Evolutionary conservation across 352 stramenopile species (phyloP).

Genomic region (Phytophthora gonapodyides): DNA sequence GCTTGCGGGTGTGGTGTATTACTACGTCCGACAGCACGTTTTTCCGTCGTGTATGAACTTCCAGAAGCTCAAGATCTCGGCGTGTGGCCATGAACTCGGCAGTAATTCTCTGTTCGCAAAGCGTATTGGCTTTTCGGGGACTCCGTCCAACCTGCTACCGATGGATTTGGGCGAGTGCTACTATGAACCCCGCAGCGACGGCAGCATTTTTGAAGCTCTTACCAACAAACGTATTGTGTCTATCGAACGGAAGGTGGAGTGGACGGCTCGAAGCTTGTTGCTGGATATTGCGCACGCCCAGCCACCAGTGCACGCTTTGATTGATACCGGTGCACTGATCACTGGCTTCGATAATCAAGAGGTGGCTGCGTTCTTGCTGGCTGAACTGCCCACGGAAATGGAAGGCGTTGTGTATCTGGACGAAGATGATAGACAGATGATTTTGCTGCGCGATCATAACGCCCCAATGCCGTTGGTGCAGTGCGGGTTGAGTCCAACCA

Average conservation of each 20-base stretch:
- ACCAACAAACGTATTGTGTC: slow-evolving; percentile 93
- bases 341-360: slow-evolving; percentile 91
- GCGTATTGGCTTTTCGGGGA: slow-evolving; percentile 99
- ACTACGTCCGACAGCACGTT: slow-evolving; percentile 98
- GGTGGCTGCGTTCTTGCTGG: slow-evolving; percentile 84
- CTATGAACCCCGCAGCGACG: slow-evolving; percentile 98
- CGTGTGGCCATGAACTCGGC: slow-evolving; percentile 99
- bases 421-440: slow-evolving; percentile 88
- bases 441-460: slow-evolving; percentile 95
- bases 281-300: slow-evolving; percentile 77
- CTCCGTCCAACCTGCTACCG: slow-evolving; percentile 98
- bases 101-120: slow-evolving; percentile 98
- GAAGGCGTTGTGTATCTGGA: slow-evolving; percentile 94
- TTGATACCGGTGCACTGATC: slow-evolving; percentile 92
- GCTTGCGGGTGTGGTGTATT: slow-evolving; percentile 95
- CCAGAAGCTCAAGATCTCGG: slow-evolving; percentile 98
- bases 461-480: slow-evolving; percentile 93
- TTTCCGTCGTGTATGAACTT: slow-evolving; percentile 99
- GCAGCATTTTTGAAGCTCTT: slow-evolving; percentile 98
- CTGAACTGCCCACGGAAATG: slow-evolving; percentile 73
- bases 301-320: slow-evolving; percentile 86
- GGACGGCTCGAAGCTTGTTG: slow-evolving; percentile 73
- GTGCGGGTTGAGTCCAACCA: slow-evolving; percentile 81
- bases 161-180: slow-evolving; percentile 98
- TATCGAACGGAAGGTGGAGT: slow-evolving; percentile 84